Percentiles rank a stretch among this genome's conserved stretches.
phyloP scores from a whole-genome alignment of 306 rosid species.

The Betula pendula region DNA sequence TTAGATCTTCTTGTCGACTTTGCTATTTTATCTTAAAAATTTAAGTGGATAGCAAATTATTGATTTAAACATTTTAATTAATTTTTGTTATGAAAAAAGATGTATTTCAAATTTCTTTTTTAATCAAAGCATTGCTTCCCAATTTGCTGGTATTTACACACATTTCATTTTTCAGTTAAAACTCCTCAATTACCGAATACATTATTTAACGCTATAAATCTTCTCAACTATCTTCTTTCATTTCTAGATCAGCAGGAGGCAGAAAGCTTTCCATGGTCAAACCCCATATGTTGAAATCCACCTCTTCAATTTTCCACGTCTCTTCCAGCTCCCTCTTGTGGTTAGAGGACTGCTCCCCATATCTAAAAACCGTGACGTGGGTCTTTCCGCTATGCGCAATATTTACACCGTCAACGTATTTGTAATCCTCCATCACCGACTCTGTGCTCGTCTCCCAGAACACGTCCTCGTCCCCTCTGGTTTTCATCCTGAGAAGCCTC shows the following conservation, averaged over 20 bases:
- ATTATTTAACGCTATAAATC: slow-evolving; percentile 9
- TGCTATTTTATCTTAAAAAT: too few species aligned
- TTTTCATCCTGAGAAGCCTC: slow-evolving; percentile 65
- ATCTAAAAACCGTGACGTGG: slow-evolving; percentile 60
- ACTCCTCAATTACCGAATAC: not conserved
- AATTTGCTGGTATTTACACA: too few species aligned
- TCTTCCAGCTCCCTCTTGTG: slow-evolving; percentile 88
- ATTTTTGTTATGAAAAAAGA: too few species aligned
- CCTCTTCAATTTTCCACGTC: slow-evolving; percentile 83
- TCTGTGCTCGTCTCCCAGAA: slow-evolving; percentile 96
- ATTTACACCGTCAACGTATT: slow-evolving; percentile 74
- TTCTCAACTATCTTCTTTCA: slow-evolving; percentile 1
- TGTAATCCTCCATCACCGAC: slow-evolving; percentile 71
- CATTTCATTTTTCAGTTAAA: not conserved
- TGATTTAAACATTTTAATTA: too few species aligned
- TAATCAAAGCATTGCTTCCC: too few species aligned
- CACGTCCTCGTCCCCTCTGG: slow-evolving; percentile 63
- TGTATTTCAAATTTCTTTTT: too few species aligned
- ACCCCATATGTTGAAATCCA: slow-evolving; percentile 73
- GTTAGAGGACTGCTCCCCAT: slow-evolving; percentile 76
- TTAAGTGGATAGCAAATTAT: too few species aligned
- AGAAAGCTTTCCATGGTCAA: slow-evolving; percentile 64
- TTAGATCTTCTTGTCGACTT: too few species aligned
- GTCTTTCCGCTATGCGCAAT: slow-evolving; percentile 87
- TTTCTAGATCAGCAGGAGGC: slow-evolving; percentile 50